Evolutionary conservation across 2,329 filamentous ascomycete genomes (phyloP), one percentile per base, ranked within the genome.

Genomic region (Aspergillus intermedius): DNA sequence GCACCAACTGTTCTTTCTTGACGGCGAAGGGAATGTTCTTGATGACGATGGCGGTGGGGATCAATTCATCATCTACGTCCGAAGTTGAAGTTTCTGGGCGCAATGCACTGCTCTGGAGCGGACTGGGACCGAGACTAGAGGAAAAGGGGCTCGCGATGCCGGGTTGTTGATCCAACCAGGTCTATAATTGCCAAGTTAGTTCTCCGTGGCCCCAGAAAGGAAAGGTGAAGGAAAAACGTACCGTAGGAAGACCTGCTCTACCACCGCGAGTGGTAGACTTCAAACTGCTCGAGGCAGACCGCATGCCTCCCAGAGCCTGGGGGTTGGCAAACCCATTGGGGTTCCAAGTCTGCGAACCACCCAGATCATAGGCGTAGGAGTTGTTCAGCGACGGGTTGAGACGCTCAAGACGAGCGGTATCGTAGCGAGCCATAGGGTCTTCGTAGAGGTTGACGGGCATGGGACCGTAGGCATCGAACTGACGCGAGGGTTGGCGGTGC

Each of bases 11-110:
- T 71, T 98, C 93, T 73, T 97, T 97, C 70, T 95, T 91, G 49
- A 97, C 90, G 23, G 94, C 93, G 68, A 98, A 98, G 0, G 94
- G 93, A 34, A 98, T 98, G 67, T 98, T 98, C 76, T 98, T 98
- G 73, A 98, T 97, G 50, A 98, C 93, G 60, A 98, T 97, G 47
- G 93, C 93, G 3, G 93, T 98, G 2, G 91, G 91, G 51, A 98
- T 98, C 52, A 98, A 81, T 73, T 97, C 91, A 58, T 95, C 91
- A 41, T 76, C 74, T 30, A 58, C 61, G 44, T 75, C 73, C 28
- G 65, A 66, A 45, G 64, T 63, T 22, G 68, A 64, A 49, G 64
- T 54, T 48, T 74, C 72, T 47, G 68, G 62, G 32, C 72, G 72
- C 51, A 72, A 62, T 37, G 69, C 67, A 45, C 63, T 66, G 51